Evolutionary conservation across 1,284 basidiomycete genomes (phyloP).

Genomic region (Vanrija pseudolonga): DNA sequence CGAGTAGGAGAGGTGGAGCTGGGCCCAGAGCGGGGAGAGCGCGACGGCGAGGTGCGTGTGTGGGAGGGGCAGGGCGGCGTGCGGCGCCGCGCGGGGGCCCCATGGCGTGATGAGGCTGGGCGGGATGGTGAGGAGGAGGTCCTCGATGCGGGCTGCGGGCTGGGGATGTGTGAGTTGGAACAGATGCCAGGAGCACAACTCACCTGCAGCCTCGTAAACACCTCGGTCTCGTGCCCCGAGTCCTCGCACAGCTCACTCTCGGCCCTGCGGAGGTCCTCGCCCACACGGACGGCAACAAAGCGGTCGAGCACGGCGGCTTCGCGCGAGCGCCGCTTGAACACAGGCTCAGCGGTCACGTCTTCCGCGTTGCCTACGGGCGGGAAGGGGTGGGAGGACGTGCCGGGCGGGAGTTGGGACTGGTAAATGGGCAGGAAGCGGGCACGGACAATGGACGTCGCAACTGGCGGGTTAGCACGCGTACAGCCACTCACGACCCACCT

Average conservation of each 20-base stretch:
- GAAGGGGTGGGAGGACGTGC: slow-evolving; percentile 30
- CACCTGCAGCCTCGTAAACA: slow-evolving; percentile 36
- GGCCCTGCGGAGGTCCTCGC: slow-evolving; percentile 31
- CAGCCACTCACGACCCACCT: slow-evolving; percentile 19
- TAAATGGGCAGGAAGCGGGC: slow-evolving; percentile 22
- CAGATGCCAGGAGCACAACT: slow-evolving; percentile 2
- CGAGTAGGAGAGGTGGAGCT: slow-evolving; percentile 23
- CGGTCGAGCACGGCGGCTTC: slow-evolving; percentile 43
- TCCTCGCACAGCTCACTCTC: slow-evolving; percentile 37
- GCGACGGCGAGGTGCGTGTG: slow-evolving; percentile 26
- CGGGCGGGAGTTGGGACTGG: slow-evolving; percentile 16
- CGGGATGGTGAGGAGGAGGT: slow-evolving; percentile 33
- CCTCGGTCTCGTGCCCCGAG: slow-evolving; percentile 26
- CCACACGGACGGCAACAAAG: slow-evolving; percentile 40
- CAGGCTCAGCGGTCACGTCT: slow-evolving; percentile 6
- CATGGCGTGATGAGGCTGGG: slow-evolving; percentile 12
- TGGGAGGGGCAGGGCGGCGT: slow-evolving; percentile 25
- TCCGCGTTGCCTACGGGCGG: slow-evolving; percentile 11
- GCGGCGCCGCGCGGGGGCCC: background rate
- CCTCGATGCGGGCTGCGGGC: slow-evolving; percentile 39
- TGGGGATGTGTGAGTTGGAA: slow-evolving; percentile 7
- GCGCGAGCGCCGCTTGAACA: slow-evolving; percentile 30
- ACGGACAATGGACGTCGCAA: slow-evolving; percentile 34
- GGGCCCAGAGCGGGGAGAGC: slow-evolving; percentile 34
- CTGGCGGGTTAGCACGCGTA: slow-evolving; percentile 13